Base-by-base conservation (phyloP, 176 grass and related monocot species). In the Otatea glauca region DNA sequence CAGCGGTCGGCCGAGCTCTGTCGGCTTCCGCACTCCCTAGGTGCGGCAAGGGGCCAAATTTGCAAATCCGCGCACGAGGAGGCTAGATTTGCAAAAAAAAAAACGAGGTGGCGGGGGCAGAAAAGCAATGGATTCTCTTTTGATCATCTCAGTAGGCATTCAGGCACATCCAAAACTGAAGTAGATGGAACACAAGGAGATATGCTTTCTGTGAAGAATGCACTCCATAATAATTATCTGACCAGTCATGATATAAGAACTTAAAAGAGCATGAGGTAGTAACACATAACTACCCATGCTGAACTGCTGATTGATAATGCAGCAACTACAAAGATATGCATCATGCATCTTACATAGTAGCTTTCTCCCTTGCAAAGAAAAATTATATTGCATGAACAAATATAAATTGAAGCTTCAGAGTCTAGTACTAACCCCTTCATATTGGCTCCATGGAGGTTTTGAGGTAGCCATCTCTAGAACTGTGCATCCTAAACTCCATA, bases 401-500 rank as follows among this genome's bases (percentile, higher is more conserved):
- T 51, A 83, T 61, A 86, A 87, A 74, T 34, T 34, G 48, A 79
- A 90, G 74, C 59, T 83, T 78, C 32, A 86, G 41, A 86, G 59
- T 83, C 39, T 63, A 88, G 50, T 81, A 86, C 88, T 68, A 79
- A 99, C 96, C 96, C 96, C 96, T 92, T 99, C 96, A 84, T 99
- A 99, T 77, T 99, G 93, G 59, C 96, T 94, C 96, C 96, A 96
- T 66, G 96, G 96, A 87, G 96, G 96, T 90, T 99, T 99, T 91
- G 93, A 94, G 29, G 96, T 99, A 82, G 93, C 93, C 96, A 99
- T 99, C 81, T 99, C 96, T 85, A 99, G 81, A 61, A 99, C 93
- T 35, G 96, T 99, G 81, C 96, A 99, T 71, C 96, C 96, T 90
- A 99, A 92, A 80, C 96, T 99, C 96, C 96, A 99, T 77, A 99